phyloP scores from a whole-genome alignment of 2,329 filamentous ascomycete genomes.

The Trichoderma koningii region DNA sequence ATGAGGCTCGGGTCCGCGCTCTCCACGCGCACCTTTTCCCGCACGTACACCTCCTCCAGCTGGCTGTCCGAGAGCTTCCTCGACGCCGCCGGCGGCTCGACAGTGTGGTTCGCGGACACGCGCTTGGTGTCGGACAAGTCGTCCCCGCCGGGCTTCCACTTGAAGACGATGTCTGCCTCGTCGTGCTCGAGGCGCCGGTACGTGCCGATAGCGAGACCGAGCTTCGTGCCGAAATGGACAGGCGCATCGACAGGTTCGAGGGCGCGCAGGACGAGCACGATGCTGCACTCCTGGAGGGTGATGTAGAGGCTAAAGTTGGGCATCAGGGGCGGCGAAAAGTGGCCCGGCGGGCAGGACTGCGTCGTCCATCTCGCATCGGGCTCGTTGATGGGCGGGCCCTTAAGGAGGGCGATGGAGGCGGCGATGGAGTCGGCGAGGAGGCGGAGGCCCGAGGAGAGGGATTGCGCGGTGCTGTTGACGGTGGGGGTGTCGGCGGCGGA shows the following conservation, averaged over 20 bases:
- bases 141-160: slow-evolving; percentile 51
- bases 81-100: slow-evolving; percentile 31
- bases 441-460: slow-evolving; percentile 57
- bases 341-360: slow-evolving; percentile 46
- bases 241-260: slow-evolving; percentile 67
- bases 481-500: slow-evolving; percentile 39
- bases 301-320: slow-evolving; percentile 73
- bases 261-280: slow-evolving; percentile 70
- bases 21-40: slow-evolving; percentile 87
- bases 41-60: slow-evolving; percentile 71
- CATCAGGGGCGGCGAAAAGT: slow-evolving; percentile 51
- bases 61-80: slow-evolving; percentile 23
- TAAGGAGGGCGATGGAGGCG: slow-evolving; percentile 55
- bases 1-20: slow-evolving; percentile 86
- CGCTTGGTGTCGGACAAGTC: slow-evolving; percentile 34
- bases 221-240: slow-evolving; percentile 64
- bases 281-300: slow-evolving; percentile 66
- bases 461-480: slow-evolving; percentile 52
- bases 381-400: slow-evolving; percentile 52
- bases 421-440: slow-evolving; percentile 57
- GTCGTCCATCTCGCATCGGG: slow-evolving; percentile 49
- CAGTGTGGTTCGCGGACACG: slow-evolving; percentile 34
- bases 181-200: slow-evolving; percentile 69
- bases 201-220: slow-evolving; percentile 69
- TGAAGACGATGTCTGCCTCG: slow-evolving; percentile 77